These are phyloP conservation scores for Trebouxia sp. DNA, from an alignment of 139 green algal genomes.

Conservation along the genomic window DNA sequence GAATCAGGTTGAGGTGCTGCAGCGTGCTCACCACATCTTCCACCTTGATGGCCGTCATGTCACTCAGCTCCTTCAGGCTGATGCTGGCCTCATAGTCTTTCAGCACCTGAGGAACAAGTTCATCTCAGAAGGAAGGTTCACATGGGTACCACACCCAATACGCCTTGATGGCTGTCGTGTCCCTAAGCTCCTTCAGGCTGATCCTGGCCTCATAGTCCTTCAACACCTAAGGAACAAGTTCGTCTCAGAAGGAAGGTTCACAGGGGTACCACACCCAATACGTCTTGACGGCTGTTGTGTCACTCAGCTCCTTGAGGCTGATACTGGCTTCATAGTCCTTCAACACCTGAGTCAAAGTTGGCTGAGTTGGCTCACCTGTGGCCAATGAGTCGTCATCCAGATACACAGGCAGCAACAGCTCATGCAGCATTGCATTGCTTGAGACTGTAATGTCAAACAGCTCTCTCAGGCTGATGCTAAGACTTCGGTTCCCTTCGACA, in stretches of 20 bases:
- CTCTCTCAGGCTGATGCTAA: no score
- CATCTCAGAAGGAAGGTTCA: no score
- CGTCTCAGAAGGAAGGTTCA: no score
- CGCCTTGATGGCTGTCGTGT: conserved; percentile 91
- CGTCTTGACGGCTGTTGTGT: conserved; percentile 91
- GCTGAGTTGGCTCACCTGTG: no score
- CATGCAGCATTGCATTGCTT: no score
- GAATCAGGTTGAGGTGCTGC: conserved; percentile 82
- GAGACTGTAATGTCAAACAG: no score
- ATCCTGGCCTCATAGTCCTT: conserved; percentile 69
- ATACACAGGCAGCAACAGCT: no score
- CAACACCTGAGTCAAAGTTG: conserved; percentile 79
- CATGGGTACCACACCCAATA: no score
- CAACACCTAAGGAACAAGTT: conserved; percentile 79
- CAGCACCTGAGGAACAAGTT: conserved; percentile 78
- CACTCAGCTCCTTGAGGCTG: conserved; percentile 90
- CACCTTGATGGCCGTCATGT: conserved; percentile 92
- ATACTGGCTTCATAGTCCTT: conserved; percentile 69
- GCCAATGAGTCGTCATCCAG: no score
- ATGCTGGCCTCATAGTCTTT: conserved; percentile 71
- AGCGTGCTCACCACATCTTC: conserved; percentile 98
- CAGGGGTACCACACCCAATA: no score
- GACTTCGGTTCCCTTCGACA: no score
- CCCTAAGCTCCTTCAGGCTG: conserved; percentile 89
- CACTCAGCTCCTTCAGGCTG: conserved; percentile 90